phyloP scores from a whole-genome alignment of 768 basidiomycete genomes.

The Dioszegia crocea region DNA sequence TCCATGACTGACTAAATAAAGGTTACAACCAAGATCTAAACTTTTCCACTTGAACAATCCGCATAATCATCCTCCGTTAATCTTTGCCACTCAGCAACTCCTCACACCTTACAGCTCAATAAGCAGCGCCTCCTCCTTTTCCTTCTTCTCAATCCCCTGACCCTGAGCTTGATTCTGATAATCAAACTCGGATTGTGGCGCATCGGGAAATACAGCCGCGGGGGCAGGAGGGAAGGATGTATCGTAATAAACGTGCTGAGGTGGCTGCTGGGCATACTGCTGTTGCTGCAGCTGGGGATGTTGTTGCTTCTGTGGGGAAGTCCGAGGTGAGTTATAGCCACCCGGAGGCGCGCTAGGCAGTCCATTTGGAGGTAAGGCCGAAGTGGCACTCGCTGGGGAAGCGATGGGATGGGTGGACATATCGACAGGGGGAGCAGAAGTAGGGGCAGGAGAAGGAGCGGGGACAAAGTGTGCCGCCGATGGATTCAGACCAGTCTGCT shows the following conservation, averaged over 20 bases:
- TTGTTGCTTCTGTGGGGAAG: conserved; percentile 7
- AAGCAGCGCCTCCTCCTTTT: conserved; percentile 44
- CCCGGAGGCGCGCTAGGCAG: background rate
- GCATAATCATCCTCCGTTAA: too few relatives aligned
- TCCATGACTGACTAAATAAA: too few relatives aligned
- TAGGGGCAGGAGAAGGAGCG: conserved; percentile 14
- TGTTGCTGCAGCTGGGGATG: conserved; percentile 14
- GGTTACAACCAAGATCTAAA: too few relatives aligned
- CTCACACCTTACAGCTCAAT: conserved; percentile 40
- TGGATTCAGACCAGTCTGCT: background rate
- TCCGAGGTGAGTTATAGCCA: background rate
- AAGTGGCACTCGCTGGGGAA: conserved; percentile 8
- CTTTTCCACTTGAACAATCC: too few relatives aligned
- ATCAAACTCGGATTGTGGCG: conserved; percentile 23
- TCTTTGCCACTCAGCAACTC: too few relatives aligned
- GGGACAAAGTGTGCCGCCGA: conserved; percentile 2
- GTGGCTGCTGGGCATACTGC: conserved; percentile 17
- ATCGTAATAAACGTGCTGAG: conserved; percentile 23
- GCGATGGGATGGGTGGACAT: conserved; percentile 23
- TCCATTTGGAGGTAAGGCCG: conserved; percentile 4
- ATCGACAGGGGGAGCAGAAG: conserved; percentile 28
- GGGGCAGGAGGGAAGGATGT: conserved; percentile 38
- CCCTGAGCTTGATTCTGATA: background rate
- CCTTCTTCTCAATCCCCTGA: conserved; percentile 30
- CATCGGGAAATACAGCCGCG: conserved; percentile 45